phyloP scores from a whole-genome alignment of 1,284 basidiomycete species.

The Afroboletus lepidellus region DNA sequence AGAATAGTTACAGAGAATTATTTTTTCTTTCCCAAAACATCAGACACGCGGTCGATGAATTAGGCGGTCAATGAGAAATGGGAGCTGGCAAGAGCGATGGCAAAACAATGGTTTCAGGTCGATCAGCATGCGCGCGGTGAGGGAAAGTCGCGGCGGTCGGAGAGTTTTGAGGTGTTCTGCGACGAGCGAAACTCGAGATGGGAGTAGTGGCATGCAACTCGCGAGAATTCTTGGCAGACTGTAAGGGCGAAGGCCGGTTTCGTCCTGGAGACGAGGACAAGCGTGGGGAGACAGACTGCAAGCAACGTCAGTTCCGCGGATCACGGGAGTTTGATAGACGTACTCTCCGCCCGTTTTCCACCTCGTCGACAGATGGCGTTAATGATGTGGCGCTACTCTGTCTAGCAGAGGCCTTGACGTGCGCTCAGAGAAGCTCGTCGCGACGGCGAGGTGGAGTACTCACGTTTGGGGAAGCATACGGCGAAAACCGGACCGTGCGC shows the following conservation, averaged over 20 bases:
- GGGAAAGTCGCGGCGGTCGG: constrained; percentile 66
- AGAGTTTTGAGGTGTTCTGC: constrained; percentile 70
- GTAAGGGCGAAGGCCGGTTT: constrained; percentile 29
- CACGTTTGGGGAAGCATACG: constrained; percentile 58
- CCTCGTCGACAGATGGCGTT: constrained; percentile 22
- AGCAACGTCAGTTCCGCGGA: constrained; percentile 13
- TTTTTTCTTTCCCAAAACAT: not conserved
- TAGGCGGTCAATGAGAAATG: constrained; percentile 23
- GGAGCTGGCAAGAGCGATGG: constrained; percentile 24
- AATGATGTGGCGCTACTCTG: constrained; percentile 26
- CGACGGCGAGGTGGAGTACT: constrained; percentile 28
- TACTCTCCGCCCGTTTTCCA: constrained; percentile 27
- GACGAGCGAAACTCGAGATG: constrained; percentile 73
- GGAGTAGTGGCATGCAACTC: constrained; percentile 54
- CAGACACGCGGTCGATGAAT: not conserved
- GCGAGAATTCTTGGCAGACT: constrained; percentile 29
- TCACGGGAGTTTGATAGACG: constrained; percentile 16
- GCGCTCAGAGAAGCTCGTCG: constrained; percentile 3
- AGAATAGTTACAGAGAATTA: constrained; percentile 1
- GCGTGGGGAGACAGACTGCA: constrained; percentile 46
- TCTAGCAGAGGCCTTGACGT: constrained; percentile 22
- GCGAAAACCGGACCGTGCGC: constrained; percentile 56
- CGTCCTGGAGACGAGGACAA: constrained; percentile 42
- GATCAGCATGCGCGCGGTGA: constrained; percentile 33
- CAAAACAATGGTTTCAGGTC: constrained; percentile 38